phyloP scores from a whole-genome alignment of 768 basidiomycete genomes.

The Candolleomyces efflorescens region DNA sequence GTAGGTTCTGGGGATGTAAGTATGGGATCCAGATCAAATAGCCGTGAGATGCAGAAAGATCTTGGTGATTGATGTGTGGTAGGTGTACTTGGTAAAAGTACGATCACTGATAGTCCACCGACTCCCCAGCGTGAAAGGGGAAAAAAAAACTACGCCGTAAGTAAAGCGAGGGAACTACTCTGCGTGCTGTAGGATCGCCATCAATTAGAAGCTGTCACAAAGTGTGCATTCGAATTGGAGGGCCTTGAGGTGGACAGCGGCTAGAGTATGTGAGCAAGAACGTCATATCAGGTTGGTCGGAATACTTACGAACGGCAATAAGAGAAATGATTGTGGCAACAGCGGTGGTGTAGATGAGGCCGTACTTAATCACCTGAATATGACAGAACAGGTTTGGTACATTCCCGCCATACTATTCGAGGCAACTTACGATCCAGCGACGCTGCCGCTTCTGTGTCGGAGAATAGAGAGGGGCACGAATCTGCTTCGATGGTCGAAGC shows the following conservation, averaged over 20 bases:
- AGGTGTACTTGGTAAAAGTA: no score
- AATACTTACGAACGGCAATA: slow-evolving; percentile 69
- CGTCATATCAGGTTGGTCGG: slow-evolving; percentile 6
- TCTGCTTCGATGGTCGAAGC: slow-evolving; percentile 92
- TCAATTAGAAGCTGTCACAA: no score
- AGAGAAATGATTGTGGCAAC: slow-evolving; percentile 71
- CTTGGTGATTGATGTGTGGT: no score
- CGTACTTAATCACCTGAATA: slow-evolving; percentile 76
- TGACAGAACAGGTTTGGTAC: slow-evolving; percentile 9
- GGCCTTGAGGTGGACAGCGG: no score
- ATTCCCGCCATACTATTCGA: background rate
- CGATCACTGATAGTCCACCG: no score
- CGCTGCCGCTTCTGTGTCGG: slow-evolving; percentile 88
- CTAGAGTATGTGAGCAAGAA: background rate
- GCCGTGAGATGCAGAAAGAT: no score
- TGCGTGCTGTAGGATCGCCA: no score
- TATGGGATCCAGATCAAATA: no score
- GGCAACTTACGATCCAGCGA: slow-evolving; percentile 75
- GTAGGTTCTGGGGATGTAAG: background rate
- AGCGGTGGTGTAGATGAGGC: slow-evolving; percentile 66
- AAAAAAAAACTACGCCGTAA: no score
- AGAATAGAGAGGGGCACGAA: slow-evolving; percentile 86
- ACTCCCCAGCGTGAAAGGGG: no score
- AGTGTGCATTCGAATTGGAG: no score
- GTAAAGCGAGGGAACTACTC: no score